Conservation (phyloP, 345 rosid genomes). For the Aquilaria yunnanensis region DNA sequence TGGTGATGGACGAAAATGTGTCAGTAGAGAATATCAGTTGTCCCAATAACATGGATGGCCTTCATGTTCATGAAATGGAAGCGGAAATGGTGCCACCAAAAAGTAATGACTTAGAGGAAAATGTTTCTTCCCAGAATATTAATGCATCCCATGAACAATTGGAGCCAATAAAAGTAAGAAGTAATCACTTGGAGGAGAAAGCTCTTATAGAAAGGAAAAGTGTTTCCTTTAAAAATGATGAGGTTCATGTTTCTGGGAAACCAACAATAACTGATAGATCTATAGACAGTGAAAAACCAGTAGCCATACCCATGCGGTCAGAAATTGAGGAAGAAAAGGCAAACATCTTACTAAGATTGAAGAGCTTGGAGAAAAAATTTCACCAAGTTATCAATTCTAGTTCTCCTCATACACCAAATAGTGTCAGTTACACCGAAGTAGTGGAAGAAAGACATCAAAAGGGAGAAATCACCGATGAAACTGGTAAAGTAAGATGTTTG, state of each 20-base stretch:
- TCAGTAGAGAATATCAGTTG: constrained; percentile 7
- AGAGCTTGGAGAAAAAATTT: constrained; percentile 38
- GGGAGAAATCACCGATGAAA: constrained; percentile 15
- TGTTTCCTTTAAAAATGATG: constrained; percentile 9
- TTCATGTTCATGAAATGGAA: no score
- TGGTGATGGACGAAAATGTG: constrained; percentile 18
- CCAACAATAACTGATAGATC: constrained; percentile 9
- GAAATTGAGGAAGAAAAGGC: constrained; percentile 33
- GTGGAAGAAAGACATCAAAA: constrained; percentile 11
- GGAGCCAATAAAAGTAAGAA: constrained; percentile 18
- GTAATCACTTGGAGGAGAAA: constrained; percentile 26
- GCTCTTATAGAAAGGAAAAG: constrained; percentile 13
- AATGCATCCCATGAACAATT: no score
- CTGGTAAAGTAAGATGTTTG: constrained; percentile 6
- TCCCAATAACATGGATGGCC: no score
- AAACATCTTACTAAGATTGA: constrained; percentile 24
- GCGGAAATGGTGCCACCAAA: no score
- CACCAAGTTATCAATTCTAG: constrained; percentile 17
- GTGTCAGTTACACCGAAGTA: constrained; percentile 17
- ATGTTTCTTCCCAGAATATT: no score
- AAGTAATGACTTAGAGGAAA: no score
- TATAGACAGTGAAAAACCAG: constrained; percentile 20
- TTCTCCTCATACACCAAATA: constrained; percentile 16
- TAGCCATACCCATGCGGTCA: constrained; percentile 14
- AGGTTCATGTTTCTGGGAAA: constrained; percentile 7